phyloP scores from a whole-genome alignment of 2,329 filamentous ascomycete species.

The Microsporum ferrugineum region DNA sequence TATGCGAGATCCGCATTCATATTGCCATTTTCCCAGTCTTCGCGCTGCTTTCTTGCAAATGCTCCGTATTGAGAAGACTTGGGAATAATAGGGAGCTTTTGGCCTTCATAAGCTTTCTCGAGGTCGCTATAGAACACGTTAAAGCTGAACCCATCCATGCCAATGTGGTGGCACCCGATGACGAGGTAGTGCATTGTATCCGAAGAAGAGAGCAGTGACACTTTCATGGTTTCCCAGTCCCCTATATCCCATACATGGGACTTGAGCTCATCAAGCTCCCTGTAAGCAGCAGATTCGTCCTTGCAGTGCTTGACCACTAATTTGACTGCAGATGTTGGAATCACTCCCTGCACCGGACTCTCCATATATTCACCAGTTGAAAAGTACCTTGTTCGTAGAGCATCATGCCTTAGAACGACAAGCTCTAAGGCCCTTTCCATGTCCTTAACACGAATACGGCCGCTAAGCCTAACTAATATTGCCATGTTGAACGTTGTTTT shows the following conservation, averaged over 20 bases:
- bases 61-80: constrained; percentile 26
- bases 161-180: constrained; percentile 40
- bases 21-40: constrained; percentile 19
- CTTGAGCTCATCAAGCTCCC: constrained; percentile 17
- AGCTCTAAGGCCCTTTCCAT: constrained; percentile 26
- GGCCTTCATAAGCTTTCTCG: constrained; percentile 30
- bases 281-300: not conserved
- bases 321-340: not conserved
- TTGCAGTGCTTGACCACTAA: not conserved
- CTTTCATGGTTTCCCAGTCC: constrained; percentile 22
- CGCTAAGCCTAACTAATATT: constrained; percentile 22
- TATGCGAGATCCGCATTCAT: constrained; percentile 19
- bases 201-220: constrained; percentile 8
- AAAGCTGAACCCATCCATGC: constrained; percentile 40
- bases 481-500: constrained; percentile 34
- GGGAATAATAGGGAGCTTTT: constrained; percentile 17
- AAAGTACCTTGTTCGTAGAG: constrained; percentile 25
- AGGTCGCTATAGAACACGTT: constrained; percentile 37
- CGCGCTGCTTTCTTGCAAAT: constrained; percentile 25
- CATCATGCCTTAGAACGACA: constrained; percentile 24
- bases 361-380: constrained; percentile 12
- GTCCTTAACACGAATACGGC: constrained; percentile 21
- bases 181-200: constrained; percentile 30
- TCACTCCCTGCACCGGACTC: constrained; percentile 4
- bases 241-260: constrained; percentile 31